Percentiles rank a stretch among this genome's conserved stretches.
Evolutionary conservation across 495 filamentous ascomycete genomes (phyloP).

Genomic region (Penicillium diatomitis): DNA sequence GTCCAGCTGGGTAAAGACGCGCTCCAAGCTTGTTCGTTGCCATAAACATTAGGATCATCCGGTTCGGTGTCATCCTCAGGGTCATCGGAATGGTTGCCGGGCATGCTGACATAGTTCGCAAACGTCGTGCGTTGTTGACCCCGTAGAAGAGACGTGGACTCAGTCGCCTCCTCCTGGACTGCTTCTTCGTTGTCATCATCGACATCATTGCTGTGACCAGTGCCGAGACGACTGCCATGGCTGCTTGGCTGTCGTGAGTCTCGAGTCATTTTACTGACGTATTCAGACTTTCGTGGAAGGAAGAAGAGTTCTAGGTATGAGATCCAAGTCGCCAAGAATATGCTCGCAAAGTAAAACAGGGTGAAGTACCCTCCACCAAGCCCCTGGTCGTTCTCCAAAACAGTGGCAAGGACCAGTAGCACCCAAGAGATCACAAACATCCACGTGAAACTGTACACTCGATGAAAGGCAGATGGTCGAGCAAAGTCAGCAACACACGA

Average conservation of each 20-base stretch:
- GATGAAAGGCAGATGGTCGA: slow-evolving; percentile 77
- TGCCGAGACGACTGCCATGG: slow-evolving; percentile 30
- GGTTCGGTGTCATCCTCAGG: slow-evolving; percentile 26
- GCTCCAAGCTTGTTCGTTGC: slow-evolving; percentile 82
- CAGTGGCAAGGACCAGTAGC: slow-evolving; percentile 61
- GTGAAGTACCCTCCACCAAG: slow-evolving; percentile 76
- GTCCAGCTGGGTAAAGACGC: slow-evolving; percentile 66
- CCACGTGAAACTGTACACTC: slow-evolving; percentile 76
- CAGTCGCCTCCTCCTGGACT: slow-evolving; percentile 52
- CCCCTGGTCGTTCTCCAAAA: slow-evolving; percentile 58
- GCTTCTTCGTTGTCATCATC: slow-evolving; percentile 29
- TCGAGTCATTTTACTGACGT: slow-evolving; percentile 31
- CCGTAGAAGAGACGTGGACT: slow-evolving; percentile 72
- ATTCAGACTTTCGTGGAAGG: slow-evolving; percentile 60
- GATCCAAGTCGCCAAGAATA: slow-evolving; percentile 66
- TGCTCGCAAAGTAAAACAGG: slow-evolving; percentile 66
- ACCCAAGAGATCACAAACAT: slow-evolving; percentile 67
- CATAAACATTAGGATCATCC: slow-evolving; percentile 47
- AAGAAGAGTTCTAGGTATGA: slow-evolving; percentile 70
- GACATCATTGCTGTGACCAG: slow-evolving; percentile 21
- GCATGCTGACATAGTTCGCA: slow-evolving; percentile 51
- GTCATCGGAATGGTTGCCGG: slow-evolving; percentile 16
- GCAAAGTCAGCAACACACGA: slow-evolving; percentile 72
- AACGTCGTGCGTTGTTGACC: slow-evolving; percentile 58
- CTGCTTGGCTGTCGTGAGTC: slow-evolving; percentile 34